These are phyloP conservation scores for Podosphaera fusca DNA, from an alignment of 2,329 filamentous ascomycete genomes.

Conservation along the genomic window DNA sequence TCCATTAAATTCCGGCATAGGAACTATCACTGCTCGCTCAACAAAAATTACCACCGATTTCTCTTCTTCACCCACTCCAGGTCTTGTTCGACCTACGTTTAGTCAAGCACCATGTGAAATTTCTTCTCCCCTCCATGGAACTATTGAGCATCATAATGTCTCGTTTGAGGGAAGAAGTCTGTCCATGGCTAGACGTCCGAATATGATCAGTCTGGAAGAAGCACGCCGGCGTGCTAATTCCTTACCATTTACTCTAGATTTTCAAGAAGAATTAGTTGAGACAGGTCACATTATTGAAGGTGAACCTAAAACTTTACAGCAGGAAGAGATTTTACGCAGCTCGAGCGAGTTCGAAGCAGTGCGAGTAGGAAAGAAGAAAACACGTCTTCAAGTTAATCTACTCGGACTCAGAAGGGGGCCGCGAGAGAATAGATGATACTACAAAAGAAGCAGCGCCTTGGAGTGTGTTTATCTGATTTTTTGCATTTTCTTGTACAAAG, in stretches of 20 bases:
- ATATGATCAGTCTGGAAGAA: conserved; percentile 4
- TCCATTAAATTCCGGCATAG: neutral
- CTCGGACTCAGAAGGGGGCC: neutral
- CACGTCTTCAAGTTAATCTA: neutral
- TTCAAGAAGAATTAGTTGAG: neutral
- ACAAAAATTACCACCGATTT: neutral
- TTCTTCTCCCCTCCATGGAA: conserved; percentile 3
- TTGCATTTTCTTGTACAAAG: too few relatives aligned
- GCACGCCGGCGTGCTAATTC: conserved; percentile 5
- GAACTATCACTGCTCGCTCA: neutral
- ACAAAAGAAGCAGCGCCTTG: too few relatives aligned
- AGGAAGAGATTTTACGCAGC: neutral
- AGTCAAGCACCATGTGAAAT: neutral
- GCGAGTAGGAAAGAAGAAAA: neutral
- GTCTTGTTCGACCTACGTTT: neutral
- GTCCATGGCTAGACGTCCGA: neutral
- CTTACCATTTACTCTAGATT: conserved; percentile 1
- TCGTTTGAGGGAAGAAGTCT: conserved; percentile 3
- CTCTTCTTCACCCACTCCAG: neutral
- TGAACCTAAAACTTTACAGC: neutral
- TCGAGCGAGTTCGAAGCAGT: neutral
- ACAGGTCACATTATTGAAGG: neutral
- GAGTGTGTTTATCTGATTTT: too few relatives aligned
- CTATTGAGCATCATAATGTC: conserved; percentile 2
- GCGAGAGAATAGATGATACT: neutral